Base-by-base conservation (phyloP, 345 rosid species). In the Gossypium arboreum region DNA sequence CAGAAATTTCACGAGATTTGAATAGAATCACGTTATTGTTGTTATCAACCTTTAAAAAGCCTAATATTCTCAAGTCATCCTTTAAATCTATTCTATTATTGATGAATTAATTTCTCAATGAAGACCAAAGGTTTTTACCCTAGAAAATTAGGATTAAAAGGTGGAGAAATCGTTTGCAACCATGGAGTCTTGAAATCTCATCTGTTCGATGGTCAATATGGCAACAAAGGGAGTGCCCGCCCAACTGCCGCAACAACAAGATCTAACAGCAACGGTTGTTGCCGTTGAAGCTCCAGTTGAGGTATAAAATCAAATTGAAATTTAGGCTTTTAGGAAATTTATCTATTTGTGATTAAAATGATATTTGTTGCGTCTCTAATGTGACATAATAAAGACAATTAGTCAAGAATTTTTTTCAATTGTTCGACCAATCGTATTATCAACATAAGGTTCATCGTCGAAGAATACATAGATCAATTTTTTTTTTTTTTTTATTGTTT, bases 1-100 rank as follows among this genome's bases (percentile, higher is more conserved):
- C 5, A 4, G 5, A 3, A 29, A 29, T 29, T 20, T 20, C 34
- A 29, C 5, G 5, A 4, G 34, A 29, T 29, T 29, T 29, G 5
- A 29, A 29, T 29, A 29, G 90, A 58, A 81, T 61, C 50, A 82
- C 72, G 5, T 69, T 57, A 18, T 24, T 59, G 63, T 79, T 84
- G 59, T 70, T 62, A 43, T 73, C 77, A 11, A 64, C 58, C 65
- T 84, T 80, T 0, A 81, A 34, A 13, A 66, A 74, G 85, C 94
- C 94, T 79, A 83, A 81, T 73, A 86, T 78, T 62, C 78, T 79
- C 48, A 76, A 77, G 70, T 92, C 97, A 58, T 91, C 94, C 0
- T 56, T 57, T 2, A 78, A 61, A 7, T 72, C 3, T 27, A 79
- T 76, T n/a, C 80, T 91, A 60, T 73, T 83, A 18, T 79, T 82